Evolutionary conservation across 2,329 filamentous ascomycete genomes (phyloP).

Genomic region (Fusarium protoensiforme): DNA sequence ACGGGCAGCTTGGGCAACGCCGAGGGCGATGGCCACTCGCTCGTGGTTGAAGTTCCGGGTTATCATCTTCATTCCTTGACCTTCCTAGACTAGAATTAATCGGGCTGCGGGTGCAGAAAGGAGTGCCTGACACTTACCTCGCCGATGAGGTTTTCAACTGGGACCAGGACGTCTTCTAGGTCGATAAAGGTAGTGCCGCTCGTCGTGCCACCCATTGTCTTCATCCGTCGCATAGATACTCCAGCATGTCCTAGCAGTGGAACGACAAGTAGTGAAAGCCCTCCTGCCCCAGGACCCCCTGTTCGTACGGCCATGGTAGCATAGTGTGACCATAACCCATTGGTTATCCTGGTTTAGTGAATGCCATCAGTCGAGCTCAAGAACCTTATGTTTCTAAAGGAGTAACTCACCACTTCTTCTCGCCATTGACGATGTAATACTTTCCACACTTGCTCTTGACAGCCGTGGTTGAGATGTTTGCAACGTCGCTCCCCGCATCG

Average conservation of each 20-base stretch:
- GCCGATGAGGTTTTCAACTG: not conserved
- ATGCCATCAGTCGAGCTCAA: no score
- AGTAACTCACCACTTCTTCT: slow-evolving; percentile 73
- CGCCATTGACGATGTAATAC: slow-evolving; percentile 40
- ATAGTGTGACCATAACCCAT: slow-evolving; percentile 77
- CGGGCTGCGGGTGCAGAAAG: no score
- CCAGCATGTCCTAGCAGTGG: not conserved
- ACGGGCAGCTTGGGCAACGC: not conserved
- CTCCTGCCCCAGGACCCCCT: slow-evolving; percentile 70
- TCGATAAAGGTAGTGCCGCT: not conserved
- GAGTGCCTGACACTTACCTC: no score
- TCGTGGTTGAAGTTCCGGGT: not conserved
- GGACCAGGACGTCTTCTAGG: not conserved
- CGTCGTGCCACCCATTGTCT: not conserved
- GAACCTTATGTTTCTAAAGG: no score
- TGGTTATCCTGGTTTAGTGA: no score
- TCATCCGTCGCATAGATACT: not conserved
- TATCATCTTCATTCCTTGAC: not conserved
- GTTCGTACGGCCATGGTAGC: slow-evolving; percentile 79
- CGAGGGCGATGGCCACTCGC: not conserved
- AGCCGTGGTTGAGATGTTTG: slow-evolving; percentile 77
- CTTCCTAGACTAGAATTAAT: no score
- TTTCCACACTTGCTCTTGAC: slow-evolving; percentile 71
- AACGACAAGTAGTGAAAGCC: slow-evolving; percentile 68
- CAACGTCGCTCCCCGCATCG: slow-evolving; percentile 78